A percentile compares a stretch with the other conserved stretches of the same genome.
phyloP scores from a whole-genome alignment of 768 basidiomycete species.

The Phylloporus rhodoxanthus region DNA sequence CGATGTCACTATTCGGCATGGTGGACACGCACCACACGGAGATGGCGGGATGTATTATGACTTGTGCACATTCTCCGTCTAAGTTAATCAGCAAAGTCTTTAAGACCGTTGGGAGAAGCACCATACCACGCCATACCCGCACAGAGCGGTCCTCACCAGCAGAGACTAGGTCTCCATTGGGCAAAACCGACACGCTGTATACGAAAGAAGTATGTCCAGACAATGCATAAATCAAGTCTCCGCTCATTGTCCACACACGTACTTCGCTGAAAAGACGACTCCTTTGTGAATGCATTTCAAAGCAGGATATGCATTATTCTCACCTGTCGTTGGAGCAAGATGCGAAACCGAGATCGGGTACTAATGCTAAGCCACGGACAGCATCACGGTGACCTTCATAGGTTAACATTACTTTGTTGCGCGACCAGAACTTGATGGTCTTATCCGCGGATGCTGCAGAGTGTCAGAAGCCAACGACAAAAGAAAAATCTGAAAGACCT shows the following conservation, averaged over 20 bases:
- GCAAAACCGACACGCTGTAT: slow-evolving; percentile 80
- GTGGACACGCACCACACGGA: slow-evolving; percentile 94
- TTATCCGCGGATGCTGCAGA: slow-evolving; percentile 85
- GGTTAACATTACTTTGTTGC: slow-evolving; percentile 66
- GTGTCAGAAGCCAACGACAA: slow-evolving; percentile 5
- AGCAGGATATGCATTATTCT: slow-evolving; percentile 9
- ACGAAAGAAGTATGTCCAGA: slow-evolving; percentile 97
- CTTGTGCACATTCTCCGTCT: slow-evolving; percentile 88
- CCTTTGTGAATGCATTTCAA: neutral
- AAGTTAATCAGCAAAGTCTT: slow-evolving; percentile 2
- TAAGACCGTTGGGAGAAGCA: slow-evolving; percentile 3
- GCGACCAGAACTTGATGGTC: slow-evolving; percentile 83
- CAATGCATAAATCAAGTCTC: slow-evolving; percentile 70
- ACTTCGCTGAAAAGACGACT: slow-evolving; percentile 59
- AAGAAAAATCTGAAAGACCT: slow-evolving; percentile 41
- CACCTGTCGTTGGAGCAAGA: slow-evolving; percentile 95
- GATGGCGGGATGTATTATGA: slow-evolving; percentile 87
- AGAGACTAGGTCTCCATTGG: slow-evolving; percentile 79
- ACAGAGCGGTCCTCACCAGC: slow-evolving; percentile 92
- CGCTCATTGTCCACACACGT: slow-evolving; percentile 84
- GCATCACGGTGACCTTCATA: slow-evolving; percentile 88
- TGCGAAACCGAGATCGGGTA: slow-evolving; percentile 87
- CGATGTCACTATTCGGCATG: slow-evolving; percentile 88
- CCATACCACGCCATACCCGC: slow-evolving; percentile 81
- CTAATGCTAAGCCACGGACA: slow-evolving; percentile 75